Evolutionary conservation across 108 stramenopile genomes (phyloP).

Genomic region (Discostella stelligeroides): DNA sequence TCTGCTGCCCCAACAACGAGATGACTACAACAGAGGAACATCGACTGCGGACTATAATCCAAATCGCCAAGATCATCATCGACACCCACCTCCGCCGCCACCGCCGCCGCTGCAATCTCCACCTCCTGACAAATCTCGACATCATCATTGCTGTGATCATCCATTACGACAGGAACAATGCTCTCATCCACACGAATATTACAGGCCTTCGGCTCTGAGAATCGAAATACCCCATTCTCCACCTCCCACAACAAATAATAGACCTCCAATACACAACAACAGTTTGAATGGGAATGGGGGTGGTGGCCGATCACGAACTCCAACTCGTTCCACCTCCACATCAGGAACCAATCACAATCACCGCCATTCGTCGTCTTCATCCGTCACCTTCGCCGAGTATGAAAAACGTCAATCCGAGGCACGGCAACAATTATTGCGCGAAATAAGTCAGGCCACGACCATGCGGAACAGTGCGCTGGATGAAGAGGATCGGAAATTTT

Average conservation of each 20-base stretch:
- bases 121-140: neutral
- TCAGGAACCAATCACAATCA: no score
- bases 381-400: neutral
- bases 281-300: neutral
- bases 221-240: constrained; percentile 38
- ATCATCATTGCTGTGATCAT: no score
- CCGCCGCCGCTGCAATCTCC: neutral
- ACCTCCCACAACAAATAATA: neutral
- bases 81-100: constrained; percentile 10
- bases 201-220: constrained; percentile 1
- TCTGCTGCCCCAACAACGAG: no score
- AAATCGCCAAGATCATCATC: no score
- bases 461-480: constrained; percentile 46
- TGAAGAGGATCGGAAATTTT: constrained; percentile 45
- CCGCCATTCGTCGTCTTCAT: no score
- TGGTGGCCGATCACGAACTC: neutral
- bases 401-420: constrained; percentile 17
- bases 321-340: no score
- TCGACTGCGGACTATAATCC: no score
- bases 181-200: no score
- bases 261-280: constrained; percentile 11
- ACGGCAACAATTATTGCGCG: constrained; percentile 48
- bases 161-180: no score
- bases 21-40: no score
- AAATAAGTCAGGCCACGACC: constrained; percentile 48